Evolutionary conservation across 352 stramenopile genomes (phyloP).

Genomic region (Achlya hypogyna): DNA sequence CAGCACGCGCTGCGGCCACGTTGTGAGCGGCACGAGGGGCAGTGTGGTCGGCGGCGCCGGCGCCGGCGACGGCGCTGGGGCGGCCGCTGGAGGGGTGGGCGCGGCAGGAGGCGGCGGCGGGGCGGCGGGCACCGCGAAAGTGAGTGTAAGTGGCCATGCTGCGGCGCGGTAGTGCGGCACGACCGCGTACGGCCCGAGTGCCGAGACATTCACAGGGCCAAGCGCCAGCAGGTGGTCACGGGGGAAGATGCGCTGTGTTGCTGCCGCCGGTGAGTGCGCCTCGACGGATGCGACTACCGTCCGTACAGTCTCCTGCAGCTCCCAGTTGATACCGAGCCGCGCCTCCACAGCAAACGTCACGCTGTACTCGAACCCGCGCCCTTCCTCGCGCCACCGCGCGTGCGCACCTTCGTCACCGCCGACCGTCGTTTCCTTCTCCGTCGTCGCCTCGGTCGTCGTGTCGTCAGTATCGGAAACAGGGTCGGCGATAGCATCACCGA

Average conservation of each 20-base stretch:
- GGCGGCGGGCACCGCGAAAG: no score
- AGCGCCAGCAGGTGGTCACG: slow-evolving; percentile 5
- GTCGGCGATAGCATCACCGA: no score
- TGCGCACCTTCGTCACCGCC: background rate
- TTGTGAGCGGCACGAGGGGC: background rate
- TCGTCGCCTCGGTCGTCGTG: no score
- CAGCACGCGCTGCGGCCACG: background rate
- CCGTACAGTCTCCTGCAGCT: background rate
- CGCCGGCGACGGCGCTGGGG: background rate
- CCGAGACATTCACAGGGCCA: background rate
- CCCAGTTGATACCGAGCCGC: slow-evolving; percentile 12
- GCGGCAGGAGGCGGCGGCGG: no score
- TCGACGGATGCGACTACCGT: slow-evolving; percentile 6
- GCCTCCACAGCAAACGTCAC: background rate
- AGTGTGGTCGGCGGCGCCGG: background rate
- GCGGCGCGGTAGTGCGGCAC: background rate
- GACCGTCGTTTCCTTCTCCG: background rate
- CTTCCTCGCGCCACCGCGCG: background rate
- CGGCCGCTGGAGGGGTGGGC: background rate
- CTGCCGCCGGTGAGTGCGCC: slow-evolving; percentile 6
- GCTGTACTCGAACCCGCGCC: background rate
- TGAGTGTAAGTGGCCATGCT: slow-evolving; percentile 2
- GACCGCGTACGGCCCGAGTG: background rate
- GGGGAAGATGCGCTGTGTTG: background rate
- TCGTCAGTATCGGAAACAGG: no score